Evolutionary conservation across 192 early-diverging fungal species (phyloP), one percentile per base, ranked within the genome.

Genomic region (Cetraspora pellucida): DNA sequence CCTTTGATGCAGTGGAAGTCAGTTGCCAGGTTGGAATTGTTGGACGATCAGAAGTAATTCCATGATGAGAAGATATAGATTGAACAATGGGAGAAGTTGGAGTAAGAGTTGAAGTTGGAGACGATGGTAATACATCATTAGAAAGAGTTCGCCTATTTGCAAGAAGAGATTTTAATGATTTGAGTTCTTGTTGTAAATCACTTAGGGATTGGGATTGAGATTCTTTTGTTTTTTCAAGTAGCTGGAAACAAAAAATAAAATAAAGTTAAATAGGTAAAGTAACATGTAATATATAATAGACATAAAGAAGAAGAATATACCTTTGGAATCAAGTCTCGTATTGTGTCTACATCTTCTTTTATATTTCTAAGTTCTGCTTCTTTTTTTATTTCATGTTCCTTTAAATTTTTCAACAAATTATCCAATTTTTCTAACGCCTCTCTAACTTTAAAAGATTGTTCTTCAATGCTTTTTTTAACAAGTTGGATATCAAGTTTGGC

Each of bases 181-280:
- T 97, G 81, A 99, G 89, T 81, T 99, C 97, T 25, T 87, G 87
- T 83, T 99, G 97, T 25, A 99, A 85, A 45, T 98, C 95, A 43
- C 82, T 81, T 69, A 95, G 78, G 11, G 90, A 82, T 50, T 84
- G 81, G 9, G 81, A 79, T 77, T 95, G 92, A 10, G 88, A 83
- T 37, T 94, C 91, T 74, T 92, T 93, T 66, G 82, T 86, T 72
- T 89, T 88, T 44, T 94, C 91, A 77, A 95, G 80, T 71, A 94
- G 74, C 90, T 93, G 37, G n/a, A n/a, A n/a, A n/a, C n/a, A 78
- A 58, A 23, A 44, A 16, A 58, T 21, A 55, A n/a, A 49, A 71
- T 11, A n/a, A 78, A 55, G 17, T 61, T 72, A 5, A 49, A 31
- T 50, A 54, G 19, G 16, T 60, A 21, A 55, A 2, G 63, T 63